A percentile compares a stretch with the other conserved stretches of the same genome.
These are phyloP conservation scores for Dentipellis sp. DNA, from an alignment of 768 basidiomycete species.

Conservation along the genomic window DNA sequence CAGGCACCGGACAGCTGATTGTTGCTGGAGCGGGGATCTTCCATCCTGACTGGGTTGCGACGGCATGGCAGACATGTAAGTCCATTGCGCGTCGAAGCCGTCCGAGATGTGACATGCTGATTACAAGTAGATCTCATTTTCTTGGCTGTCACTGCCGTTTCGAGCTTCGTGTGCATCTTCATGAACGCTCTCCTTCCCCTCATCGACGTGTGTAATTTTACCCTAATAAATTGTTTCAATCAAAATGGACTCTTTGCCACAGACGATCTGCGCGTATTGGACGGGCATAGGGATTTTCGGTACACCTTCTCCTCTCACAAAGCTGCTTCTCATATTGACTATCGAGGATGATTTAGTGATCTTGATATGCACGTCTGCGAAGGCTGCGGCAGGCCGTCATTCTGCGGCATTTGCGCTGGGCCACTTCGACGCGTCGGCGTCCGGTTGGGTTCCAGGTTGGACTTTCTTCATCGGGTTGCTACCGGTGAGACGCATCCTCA, in stretches of 20 bases:
- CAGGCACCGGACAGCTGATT: slow-evolving; percentile 51
- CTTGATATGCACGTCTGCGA: slow-evolving; percentile 44
- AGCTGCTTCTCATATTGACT: neutral
- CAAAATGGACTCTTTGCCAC: neutral
- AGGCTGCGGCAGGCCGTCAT: slow-evolving; percentile 45
- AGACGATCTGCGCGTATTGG: slow-evolving; percentile 56
- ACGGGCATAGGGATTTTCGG: slow-evolving; percentile 48
- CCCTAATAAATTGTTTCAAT: slow-evolving; percentile 1
- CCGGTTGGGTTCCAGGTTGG: slow-evolving; percentile 63
- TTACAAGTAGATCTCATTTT: slow-evolving; percentile 40
- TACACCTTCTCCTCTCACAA: slow-evolving; percentile 12
- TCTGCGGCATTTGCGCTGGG: slow-evolving; percentile 48
- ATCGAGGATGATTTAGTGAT: slow-evolving; percentile 29
- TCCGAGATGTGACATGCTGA: slow-evolving; percentile 2
- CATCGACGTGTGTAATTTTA: slow-evolving; percentile 31
- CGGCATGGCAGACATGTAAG: slow-evolving; percentile 52
- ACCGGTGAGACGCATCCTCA: slow-evolving; percentile 29
- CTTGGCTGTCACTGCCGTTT: slow-evolving; percentile 38
- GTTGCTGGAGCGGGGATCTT: slow-evolving; percentile 52
- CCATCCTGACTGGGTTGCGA: slow-evolving; percentile 47
- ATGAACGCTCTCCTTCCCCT: slow-evolving; percentile 40
- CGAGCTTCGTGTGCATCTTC: slow-evolving; percentile 45
- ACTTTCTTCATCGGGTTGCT: slow-evolving; percentile 59
- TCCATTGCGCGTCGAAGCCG: neutral
- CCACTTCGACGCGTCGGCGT: slow-evolving; percentile 50